Evolutionary conservation across 164 flowering plant genomes (phyloP).

Genomic region (Malania oleifera): DNA sequence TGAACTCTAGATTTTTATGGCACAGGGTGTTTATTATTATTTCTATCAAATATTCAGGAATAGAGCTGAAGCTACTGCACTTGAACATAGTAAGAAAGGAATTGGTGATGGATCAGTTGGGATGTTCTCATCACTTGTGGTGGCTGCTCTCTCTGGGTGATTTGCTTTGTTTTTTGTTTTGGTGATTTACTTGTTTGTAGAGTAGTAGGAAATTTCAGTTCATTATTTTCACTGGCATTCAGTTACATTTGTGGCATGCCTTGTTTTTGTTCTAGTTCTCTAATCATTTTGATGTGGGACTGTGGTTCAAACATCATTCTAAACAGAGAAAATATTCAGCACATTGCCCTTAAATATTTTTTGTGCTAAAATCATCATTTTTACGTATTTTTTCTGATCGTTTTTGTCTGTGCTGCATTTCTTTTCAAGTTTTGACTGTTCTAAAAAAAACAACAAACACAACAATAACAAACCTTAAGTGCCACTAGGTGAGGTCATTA

Average conservation of each 20-base stretch:
- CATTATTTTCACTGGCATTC: background rate
- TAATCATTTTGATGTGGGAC: background rate
- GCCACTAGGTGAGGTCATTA: too few species aligned
- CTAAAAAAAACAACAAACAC: too few species aligned
- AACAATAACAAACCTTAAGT: too few species aligned
- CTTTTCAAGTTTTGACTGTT: too few species aligned
- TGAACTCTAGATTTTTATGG: conserved; percentile 26
- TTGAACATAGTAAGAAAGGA: conserved; percentile 53
- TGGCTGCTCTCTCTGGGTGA: conserved; percentile 93
- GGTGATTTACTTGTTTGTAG: too few species aligned
- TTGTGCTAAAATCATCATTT: background rate
- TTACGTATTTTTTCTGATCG: background rate
- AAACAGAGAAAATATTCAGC: too few species aligned
- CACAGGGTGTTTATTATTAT: conserved; percentile 98
- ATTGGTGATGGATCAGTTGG: conserved; percentile 98
- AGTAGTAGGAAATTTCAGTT: background rate
- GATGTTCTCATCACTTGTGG: conserved; percentile 84
- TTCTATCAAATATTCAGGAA: conserved; percentile 96
- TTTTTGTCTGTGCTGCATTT: background rate
- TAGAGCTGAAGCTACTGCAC: conserved; percentile 70
- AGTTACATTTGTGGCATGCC: background rate
- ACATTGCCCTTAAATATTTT: too few species aligned
- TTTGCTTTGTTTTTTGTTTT: too few species aligned
- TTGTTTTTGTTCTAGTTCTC: background rate
- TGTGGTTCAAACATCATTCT: background rate